phyloP scores from a whole-genome alignment of 1,284 basidiomycete species.

The Leccinum fuscescens region DNA sequence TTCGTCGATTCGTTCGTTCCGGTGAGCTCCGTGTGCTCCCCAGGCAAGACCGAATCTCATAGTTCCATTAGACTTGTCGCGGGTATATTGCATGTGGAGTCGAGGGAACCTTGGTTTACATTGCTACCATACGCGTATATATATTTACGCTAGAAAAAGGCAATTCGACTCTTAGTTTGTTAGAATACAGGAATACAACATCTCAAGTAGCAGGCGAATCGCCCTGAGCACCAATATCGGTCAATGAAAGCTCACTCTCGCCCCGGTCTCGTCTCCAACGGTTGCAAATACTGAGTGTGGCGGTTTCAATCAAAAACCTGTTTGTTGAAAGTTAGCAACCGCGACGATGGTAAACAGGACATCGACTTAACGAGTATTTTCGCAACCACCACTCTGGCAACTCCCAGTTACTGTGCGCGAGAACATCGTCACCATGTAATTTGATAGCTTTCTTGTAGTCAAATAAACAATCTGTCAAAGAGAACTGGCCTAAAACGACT shows the following conservation, averaged over 20 bases:
- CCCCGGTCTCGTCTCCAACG: conserved; percentile 76
- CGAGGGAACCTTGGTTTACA: background rate
- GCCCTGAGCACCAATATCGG: conserved; percentile 52
- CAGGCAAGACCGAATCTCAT: background rate
- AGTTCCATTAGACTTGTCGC: background rate
- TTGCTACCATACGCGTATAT: background rate
- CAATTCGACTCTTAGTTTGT: background rate
- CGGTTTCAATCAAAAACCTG: conserved; percentile 70
- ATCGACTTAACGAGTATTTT: conserved; percentile 52
- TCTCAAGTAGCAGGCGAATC: conserved; percentile 35
- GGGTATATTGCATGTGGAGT: background rate
- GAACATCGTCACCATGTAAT: conserved; percentile 85
- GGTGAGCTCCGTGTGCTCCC: background rate
- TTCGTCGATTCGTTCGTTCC: background rate
- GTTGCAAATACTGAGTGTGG: conserved; percentile 64
- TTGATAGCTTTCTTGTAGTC: conserved; percentile 65
- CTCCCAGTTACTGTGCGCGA: conserved; percentile 88
- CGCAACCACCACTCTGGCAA: conserved; percentile 79
- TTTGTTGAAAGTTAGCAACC: conserved; percentile 6
- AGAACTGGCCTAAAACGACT: conserved; percentile 61
- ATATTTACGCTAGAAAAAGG: conserved; percentile 6
- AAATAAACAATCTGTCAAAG: conserved; percentile 72
- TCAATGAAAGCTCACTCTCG: conserved; percentile 57
- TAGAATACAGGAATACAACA: conserved; percentile 17
- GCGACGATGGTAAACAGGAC: background rate